Conservation (phyloP, 805 yeast genomes). For the Lipomyces chichibuensis region DNA sequence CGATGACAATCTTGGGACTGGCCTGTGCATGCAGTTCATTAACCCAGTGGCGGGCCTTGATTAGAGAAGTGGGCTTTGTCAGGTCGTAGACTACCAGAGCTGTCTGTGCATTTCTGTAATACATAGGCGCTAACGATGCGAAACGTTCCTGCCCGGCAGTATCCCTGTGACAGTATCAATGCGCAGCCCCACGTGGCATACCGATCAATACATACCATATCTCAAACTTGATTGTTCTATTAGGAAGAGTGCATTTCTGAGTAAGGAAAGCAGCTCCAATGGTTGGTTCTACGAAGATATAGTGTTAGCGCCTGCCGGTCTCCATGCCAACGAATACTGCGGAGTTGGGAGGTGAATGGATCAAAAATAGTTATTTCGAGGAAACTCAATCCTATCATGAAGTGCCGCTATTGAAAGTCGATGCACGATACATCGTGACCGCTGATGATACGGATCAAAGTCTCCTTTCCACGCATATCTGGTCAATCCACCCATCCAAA, state of each 20-base stretch:
- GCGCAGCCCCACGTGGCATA: not conserved
- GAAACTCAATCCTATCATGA: not conserved
- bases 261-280: constrained; percentile 98
- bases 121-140: constrained; percentile 95
- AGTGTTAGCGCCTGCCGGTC: not conserved
- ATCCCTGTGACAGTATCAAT: constrained; percentile 51
- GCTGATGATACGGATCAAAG: not conserved
- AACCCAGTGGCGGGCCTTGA: constrained; percentile 98
- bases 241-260: constrained; percentile 86
- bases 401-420: not conserved
- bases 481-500: not conserved
- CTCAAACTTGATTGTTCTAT: constrained; percentile 85
- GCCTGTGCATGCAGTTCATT: constrained; percentile 95
- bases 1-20: constrained; percentile 85
- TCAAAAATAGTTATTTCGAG: not conserved
- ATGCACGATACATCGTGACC: not conserved
- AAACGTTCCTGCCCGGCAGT: constrained; percentile 98
- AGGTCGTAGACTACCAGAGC: constrained; percentile 95
- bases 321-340: not conserved
- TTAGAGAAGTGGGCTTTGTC: constrained; percentile 91
- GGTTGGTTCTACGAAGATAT: constrained; percentile 69
- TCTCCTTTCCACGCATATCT: not conserved
- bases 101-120: constrained; percentile 95
- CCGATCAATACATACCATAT: constrained; percentile 58
- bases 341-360: not conserved